These are phyloP conservation scores for Mycena sp. DNA, from an alignment of 1,284 basidiomycete species.

Conservation along the genomic window DNA sequence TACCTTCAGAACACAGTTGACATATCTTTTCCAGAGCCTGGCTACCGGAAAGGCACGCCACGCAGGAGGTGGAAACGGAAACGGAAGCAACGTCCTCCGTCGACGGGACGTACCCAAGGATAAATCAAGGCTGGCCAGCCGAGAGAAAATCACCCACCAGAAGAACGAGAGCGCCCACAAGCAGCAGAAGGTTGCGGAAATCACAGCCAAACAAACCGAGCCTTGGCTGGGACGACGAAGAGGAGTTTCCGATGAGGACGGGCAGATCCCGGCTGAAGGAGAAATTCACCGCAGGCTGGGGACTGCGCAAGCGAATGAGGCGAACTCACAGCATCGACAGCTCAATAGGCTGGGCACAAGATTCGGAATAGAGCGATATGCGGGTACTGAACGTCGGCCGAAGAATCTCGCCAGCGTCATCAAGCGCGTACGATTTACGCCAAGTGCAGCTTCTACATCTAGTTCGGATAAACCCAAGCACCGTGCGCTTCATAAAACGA, in stretches of 20 bases:
- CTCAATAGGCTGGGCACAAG: slow-evolving; percentile 22
- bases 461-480: background rate
- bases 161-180: background rate
- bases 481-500: background rate
- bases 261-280: slow-evolving; percentile 14
- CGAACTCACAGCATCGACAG: slow-evolving; percentile 5
- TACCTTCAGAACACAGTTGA: too few relatives aligned
- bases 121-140: background rate
- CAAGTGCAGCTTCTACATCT: background rate
- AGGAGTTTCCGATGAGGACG: slow-evolving; percentile 30
- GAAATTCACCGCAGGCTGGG: slow-evolving; percentile 3
- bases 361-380: slow-evolving; percentile 12
- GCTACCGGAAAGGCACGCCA: background rate
- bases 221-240: slow-evolving; percentile 10
- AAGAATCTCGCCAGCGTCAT: background rate
- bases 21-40: background rate
- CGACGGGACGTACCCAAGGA: slow-evolving; percentile 24
- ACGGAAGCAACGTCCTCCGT: slow-evolving; percentile 23
- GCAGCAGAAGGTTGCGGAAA: background rate
- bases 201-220: background rate
- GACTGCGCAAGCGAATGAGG: background rate
- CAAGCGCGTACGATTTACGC: slow-evolving; percentile 17
- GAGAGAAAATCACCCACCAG: slow-evolving; percentile 18
- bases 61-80: too few relatives aligned
- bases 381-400: background rate